Conservation (phyloP, 768 basidiomycete species). For the Mycena vitilis region DNA sequence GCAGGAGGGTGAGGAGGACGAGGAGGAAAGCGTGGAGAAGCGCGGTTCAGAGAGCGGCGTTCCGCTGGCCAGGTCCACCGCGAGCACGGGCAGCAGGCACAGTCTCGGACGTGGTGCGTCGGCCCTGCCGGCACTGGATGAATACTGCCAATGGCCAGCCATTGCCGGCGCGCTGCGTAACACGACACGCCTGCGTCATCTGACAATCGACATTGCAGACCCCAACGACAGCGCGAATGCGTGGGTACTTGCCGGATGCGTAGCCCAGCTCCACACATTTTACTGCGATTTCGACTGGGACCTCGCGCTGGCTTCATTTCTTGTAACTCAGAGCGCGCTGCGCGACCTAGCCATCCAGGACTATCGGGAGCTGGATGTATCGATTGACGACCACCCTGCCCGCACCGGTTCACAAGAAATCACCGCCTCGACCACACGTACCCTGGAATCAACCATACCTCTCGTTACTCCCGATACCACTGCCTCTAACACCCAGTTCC, state of each 20-base stretch:
- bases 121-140: constrained; percentile 42
- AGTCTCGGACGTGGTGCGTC: background rate
- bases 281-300: constrained; percentile 80
- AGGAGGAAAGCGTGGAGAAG: background rate
- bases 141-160: constrained; percentile 63
- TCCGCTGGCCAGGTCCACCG: background rate
- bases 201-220: constrained; percentile 62
- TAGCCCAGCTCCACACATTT: constrained; percentile 67
- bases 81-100: background rate
- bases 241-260: constrained; percentile 55
- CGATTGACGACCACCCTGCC: background rate
- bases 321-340: constrained; percentile 59
- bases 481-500: constrained; percentile 22
- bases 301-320: constrained; percentile 62
- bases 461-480: constrained; percentile 39
- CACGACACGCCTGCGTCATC: constrained; percentile 59
- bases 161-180: constrained; percentile 62
- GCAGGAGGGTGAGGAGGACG: constrained; percentile 34
- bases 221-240: constrained; percentile 48
- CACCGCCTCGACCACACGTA: background rate
- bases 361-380: constrained; percentile 46
- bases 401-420: background rate
- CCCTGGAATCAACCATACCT: constrained; percentile 40
- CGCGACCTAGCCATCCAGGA: constrained; percentile 63
- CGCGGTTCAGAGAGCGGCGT: constrained; percentile 28